Evolutionary conservation across 2,329 filamentous ascomycete genomes (phyloP).

Genomic region (Hypoxylon sp.): DNA sequence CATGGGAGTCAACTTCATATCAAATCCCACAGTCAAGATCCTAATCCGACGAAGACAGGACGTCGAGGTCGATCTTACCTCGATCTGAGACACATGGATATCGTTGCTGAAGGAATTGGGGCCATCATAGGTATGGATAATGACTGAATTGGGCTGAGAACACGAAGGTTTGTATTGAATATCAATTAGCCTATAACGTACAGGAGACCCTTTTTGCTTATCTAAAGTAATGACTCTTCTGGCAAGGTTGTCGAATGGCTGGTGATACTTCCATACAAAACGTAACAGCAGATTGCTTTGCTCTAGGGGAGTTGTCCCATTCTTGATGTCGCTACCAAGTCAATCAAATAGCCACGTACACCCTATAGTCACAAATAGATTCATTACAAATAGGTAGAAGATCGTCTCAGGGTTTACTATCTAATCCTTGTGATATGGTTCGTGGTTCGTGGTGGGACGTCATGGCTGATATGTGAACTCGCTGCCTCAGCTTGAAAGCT

Average conservation of each 20-base stretch:
- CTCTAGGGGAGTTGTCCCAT: neutral
- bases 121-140: neutral
- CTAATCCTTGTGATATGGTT: neutral
- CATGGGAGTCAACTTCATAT: neutral
- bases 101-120: neutral
- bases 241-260: neutral
- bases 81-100: conserved; percentile 3
- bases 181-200: neutral
- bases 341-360: neutral
- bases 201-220: neutral
- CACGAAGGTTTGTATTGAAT: neutral
- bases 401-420: neutral
- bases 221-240: neutral
- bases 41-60: conserved; percentile 42
- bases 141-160: neutral
- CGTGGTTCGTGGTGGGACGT: neutral
- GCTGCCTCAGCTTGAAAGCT: neutral
- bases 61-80: conserved; percentile 42
- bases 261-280: neutral
- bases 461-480: neutral
- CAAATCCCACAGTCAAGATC: conserved; percentile 36
- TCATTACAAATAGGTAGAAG: too few relatives aligned
- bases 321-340: conserved; percentile 10
- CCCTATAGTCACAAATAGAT: neutral
- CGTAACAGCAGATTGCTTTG: neutral